These are phyloP conservation scores for Eryngium alpinum DNA, from an alignment of 140 eudicot species.

Conservation along the genomic window DNA sequence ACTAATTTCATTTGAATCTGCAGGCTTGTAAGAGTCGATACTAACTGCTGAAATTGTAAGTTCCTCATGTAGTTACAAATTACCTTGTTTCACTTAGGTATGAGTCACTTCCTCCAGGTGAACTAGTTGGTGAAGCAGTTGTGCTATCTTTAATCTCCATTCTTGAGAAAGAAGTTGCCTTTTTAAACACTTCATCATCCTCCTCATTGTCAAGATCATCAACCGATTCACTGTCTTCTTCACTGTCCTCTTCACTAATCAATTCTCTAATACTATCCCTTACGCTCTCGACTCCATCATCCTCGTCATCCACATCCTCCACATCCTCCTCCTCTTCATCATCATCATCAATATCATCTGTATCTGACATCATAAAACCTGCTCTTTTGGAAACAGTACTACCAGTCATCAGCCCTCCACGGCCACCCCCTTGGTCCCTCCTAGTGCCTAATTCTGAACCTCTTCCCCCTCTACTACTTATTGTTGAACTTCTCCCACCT, in stretches of 20 bases:
- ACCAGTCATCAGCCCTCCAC: constrained; percentile 30
- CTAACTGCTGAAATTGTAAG: background rate
- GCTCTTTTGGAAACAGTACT: constrained; percentile 29
- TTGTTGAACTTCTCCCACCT: constrained; percentile 6
- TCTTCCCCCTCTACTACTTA: constrained; percentile 15
- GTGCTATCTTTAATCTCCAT: constrained; percentile 4
- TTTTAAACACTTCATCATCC: constrained; percentile 18
- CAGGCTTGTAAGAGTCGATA: background rate
- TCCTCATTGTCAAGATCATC: constrained; percentile 28
- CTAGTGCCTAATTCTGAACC: constrained; percentile 17
- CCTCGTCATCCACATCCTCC: constrained; percentile 15
- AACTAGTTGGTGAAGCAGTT: constrained; percentile 29
- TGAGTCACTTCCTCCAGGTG: constrained; percentile 45
- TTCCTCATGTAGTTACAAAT: background rate
- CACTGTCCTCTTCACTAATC: constrained; percentile 59
- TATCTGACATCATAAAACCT: constrained; percentile 30
- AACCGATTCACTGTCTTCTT: constrained; percentile 17
- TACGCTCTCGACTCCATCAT: constrained; percentile 28
- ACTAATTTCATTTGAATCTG: background rate
- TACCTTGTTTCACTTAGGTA: constrained; percentile 91
- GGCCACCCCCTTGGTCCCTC: constrained; percentile 19
- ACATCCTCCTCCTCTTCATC: constrained; percentile 17
- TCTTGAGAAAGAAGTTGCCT: constrained; percentile 17
- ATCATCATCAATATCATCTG: constrained; percentile 6
- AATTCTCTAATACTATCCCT: constrained; percentile 42